These are phyloP conservation scores for Tillandsia fasciculata DNA, from an alignment of 176 grass and related monocot species.

Conservation along the genomic window DNA sequence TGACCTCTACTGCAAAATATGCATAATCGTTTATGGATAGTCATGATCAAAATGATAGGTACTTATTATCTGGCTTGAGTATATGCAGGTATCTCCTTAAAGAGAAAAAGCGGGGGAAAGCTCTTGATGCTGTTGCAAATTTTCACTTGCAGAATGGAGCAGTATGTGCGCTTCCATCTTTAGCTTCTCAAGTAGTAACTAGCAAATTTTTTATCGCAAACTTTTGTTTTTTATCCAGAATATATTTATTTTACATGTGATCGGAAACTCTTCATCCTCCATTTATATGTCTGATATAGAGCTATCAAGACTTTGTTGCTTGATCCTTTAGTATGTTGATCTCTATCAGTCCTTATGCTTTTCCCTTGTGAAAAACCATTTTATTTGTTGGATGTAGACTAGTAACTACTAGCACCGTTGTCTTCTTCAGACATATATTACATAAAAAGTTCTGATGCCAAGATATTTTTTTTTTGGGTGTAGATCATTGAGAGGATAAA, in stretches of 20 bases:
- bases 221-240: neutral
- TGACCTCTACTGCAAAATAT: too few relatives aligned
- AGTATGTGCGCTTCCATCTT: constrained; percentile 28
- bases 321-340: too few relatives aligned
- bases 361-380: neutral
- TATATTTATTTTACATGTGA: too few relatives aligned
- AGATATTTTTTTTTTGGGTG: neutral
- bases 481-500: constrained; percentile 90
- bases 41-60: neutral
- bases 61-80: constrained; percentile 7
- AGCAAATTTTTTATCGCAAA: neutral
- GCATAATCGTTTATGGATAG: too few relatives aligned
- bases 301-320: too few relatives aligned
- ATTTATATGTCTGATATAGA: too few relatives aligned
- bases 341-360: neutral
- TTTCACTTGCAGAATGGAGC: constrained; percentile 99
- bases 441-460: neutral
- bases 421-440: too few relatives aligned
- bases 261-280: too few relatives aligned
- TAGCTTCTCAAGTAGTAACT: neutral
- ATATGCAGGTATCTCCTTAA: constrained; percentile 65
- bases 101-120: constrained; percentile 89
- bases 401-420: too few relatives aligned
- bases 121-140: constrained; percentile 80
- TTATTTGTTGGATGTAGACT: too few relatives aligned